Evolutionary conservation across 2,329 filamentous ascomycete species (phyloP).

Genomic region (Bipolaris bicolor): DNA sequence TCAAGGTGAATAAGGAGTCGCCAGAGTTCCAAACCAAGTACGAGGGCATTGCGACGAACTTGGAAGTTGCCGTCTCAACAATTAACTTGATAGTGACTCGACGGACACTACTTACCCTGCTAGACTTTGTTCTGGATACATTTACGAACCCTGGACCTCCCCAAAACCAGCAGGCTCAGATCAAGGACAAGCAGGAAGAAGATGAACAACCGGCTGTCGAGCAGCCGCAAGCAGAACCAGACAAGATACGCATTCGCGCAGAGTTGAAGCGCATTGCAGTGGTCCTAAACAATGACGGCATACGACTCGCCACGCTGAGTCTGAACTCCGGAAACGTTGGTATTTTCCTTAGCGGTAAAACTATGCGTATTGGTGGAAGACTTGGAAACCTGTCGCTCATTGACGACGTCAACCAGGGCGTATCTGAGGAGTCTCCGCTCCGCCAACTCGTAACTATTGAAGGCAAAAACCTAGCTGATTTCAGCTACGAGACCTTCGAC

Average conservation of each 20-base stretch:
- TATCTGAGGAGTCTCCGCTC: conserved; percentile 78
- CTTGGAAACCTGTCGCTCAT: conserved; percentile 87
- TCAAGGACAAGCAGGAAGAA: conserved; percentile 39
- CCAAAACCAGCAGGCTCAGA: conserved; percentile 44
- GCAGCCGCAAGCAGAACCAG: conserved; percentile 56
- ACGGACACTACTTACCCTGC: conserved; percentile 85
- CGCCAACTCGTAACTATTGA: conserved; percentile 92
- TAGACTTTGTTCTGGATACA: conserved; percentile 93
- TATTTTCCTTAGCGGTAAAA: conserved; percentile 82
- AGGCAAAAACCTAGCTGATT: conserved; percentile 93
- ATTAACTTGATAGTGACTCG: conserved; percentile 96
- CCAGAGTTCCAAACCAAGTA: conserved; percentile 93
- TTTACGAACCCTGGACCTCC: conserved; percentile 72
- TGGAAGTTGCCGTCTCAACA: conserved; percentile 89
- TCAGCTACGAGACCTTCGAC: conserved; percentile 97
- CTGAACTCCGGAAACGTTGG: conserved; percentile 92
- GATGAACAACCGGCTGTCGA: conserved; percentile 42
- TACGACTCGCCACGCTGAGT: conserved; percentile 88
- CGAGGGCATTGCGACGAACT: conserved; percentile 90
- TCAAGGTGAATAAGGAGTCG: conserved; percentile 86
- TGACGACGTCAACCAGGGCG: conserved; percentile 92
- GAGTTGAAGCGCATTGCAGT: conserved; percentile 92
- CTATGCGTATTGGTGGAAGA: conserved; percentile 85
- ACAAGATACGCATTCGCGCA: conserved; percentile 91
- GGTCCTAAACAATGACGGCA: conserved; percentile 96